Conservation (phyloP, 1,284 basidiomycete genomes). For the Trametes pubescens region DNA sequence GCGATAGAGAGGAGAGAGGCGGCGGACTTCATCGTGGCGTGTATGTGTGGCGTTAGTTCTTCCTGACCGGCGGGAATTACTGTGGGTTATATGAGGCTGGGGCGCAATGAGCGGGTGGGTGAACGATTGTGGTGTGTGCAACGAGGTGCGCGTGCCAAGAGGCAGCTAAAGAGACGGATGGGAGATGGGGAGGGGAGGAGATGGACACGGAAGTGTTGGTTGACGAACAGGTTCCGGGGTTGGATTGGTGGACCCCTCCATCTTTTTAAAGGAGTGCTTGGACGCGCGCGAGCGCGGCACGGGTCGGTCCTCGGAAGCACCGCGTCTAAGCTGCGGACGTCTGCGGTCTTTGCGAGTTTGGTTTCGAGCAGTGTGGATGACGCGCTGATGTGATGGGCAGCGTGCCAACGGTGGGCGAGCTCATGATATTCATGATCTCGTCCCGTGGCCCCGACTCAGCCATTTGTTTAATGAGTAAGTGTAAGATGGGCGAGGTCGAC, state of each 20-base stretch:
- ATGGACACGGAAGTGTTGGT: conserved; percentile 6
- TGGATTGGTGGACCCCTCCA: background rate
- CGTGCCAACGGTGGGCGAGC: background rate
- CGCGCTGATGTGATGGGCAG: conserved; percentile 17
- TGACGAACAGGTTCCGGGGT: conserved; percentile 21
- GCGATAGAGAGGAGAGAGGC: conserved; percentile 37
- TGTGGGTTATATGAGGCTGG: background rate
- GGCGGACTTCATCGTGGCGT: conserved; percentile 40
- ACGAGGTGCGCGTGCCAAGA: conserved; percentile 1
- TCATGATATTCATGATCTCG: background rate
- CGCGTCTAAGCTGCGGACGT: conserved; percentile 10
- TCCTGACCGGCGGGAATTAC: conserved; percentile 26
- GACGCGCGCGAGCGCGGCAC: background rate
- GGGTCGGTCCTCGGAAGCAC: background rate
- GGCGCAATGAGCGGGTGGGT: conserved; percentile 23
- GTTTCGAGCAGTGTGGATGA: conserved; percentile 13
- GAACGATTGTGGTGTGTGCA: conserved; percentile 10
- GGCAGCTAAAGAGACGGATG: background rate
- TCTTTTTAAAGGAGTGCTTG: conserved; percentile 14
- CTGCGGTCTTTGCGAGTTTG: conserved; percentile 18
- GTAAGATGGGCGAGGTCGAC: background rate
- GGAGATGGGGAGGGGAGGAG: background rate
- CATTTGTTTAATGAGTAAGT: background rate
- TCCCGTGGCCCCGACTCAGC: background rate
- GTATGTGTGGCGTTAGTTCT: conserved; percentile 6